Evolutionary conservation across 306 rosid species (phyloP).

Genomic region (Styphnolobium japonicum): DNA sequence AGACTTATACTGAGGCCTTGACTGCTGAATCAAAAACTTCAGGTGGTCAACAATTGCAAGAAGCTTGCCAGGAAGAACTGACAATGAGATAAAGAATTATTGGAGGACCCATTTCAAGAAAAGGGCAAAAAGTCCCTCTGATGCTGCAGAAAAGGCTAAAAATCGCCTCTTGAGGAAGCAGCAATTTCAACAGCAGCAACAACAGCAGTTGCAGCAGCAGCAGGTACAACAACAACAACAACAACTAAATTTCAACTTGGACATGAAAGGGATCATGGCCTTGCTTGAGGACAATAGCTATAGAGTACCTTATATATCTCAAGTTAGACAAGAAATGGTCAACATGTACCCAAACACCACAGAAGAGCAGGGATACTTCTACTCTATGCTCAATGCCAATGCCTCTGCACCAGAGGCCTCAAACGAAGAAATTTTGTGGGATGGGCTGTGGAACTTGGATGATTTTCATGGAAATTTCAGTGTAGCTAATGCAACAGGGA

Average conservation of each 20-base stretch:
- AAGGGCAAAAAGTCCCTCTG: conserved; percentile 49
- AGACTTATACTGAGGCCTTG: neutral
- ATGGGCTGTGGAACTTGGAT: conserved; percentile 76
- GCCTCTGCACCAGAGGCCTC: conserved; percentile 38
- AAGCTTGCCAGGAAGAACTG: conserved; percentile 94
- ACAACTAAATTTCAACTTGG: conserved; percentile 46
- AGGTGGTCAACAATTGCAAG: conserved; percentile 99
- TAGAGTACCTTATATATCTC: conserved; percentile 35
- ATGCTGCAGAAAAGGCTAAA: conserved; percentile 52
- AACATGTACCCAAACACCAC: conserved; percentile 38
- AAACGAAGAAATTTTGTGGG: conserved; percentile 57
- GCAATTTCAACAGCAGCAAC: conserved; percentile 61
- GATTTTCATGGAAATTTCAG: conserved; percentile 54
- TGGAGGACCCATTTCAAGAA: conserved; percentile 97
- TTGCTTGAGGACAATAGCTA: conserved; percentile 53
- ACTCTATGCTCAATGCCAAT: conserved; percentile 44
- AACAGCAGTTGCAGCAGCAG: conserved; percentile 37
- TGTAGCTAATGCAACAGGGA: conserved; percentile 43
- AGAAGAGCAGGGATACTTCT: conserved; percentile 44
- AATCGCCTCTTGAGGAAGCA: conserved; percentile 60
- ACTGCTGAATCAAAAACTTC: neutral
- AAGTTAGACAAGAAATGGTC: conserved; percentile 42
- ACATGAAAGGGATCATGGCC: conserved; percentile 57
- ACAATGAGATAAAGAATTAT: conserved; percentile 87
- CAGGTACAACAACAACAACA: conserved; percentile 28